Base-by-base conservation (phyloP, 2,329 filamentous ascomycete genomes). In the Fusarium hainanense region DNA sequence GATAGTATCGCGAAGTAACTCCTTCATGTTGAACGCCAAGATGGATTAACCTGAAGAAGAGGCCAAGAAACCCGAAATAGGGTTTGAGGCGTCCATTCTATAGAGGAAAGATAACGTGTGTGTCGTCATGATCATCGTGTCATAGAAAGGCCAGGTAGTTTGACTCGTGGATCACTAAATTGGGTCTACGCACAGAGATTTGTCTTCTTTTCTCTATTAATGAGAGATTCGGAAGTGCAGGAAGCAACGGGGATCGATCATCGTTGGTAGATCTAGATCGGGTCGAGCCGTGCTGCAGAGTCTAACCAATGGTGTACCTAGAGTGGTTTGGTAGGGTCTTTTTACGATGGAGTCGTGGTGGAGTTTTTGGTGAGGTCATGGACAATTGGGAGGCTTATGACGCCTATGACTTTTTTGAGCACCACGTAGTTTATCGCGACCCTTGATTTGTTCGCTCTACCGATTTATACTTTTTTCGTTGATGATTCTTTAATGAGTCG, bases 81-180 rank as follows among this genome's bases (percentile, higher is more conserved):
- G 27, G 27, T 13, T 32, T 25, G 21, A 23, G 18, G 21, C 41
- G 27, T n/a, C 21, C 13, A 54, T 54, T 43, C 27, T 54, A 57
- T 57, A 58, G 13, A 7, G 25, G 12, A 14, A 20, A 12, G 6
- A 2, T 6, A 7, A 5, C 12, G 2, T 28, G 11, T 44, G 10
- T 37, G 40, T 58, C 48, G 55, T 58, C 55, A 54, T 58, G 48
- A 7, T 54, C 47, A 43, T 50, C 32, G 55, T 58, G 55, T 58
- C 48, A 58, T 58, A 54, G 47, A 58, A 42, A 20, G 12, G 13
- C 11, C 16, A 6, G 4, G 12, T 16, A 27, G 13, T 27, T 6
- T 20, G 18, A 12, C 7, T 20, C 49, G n/a, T 18, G n/a, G 32
- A 52, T 28, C 49, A 14, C 6, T 27, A 28, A 28, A 52, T 7